Base-by-base conservation (phyloP, 768 basidiomycete species). In the Trametopsis cervina region DNA sequence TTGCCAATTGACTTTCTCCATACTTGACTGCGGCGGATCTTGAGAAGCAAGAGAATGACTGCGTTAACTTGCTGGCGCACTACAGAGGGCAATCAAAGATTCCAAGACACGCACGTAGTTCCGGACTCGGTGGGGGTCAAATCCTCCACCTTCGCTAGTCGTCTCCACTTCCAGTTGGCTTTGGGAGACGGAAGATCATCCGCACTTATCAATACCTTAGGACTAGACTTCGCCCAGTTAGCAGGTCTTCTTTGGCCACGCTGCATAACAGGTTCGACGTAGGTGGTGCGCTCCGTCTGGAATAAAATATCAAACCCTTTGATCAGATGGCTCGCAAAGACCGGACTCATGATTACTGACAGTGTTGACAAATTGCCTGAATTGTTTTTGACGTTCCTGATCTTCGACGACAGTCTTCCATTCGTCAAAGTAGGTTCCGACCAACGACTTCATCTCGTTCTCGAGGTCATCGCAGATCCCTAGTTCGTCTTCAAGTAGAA, bases 391-490 rank as follows among this genome's bases (percentile, higher is more conserved):
- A 27, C 70, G 68, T 4, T 58, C 62, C 6, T 75, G 76, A 50
- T 80, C 75, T 21, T 66, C 53, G 4, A 86, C 78, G 3, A 83
- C 83, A 11, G 64, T 67, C 2, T 73, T 75, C 85, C 86, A 87
- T 63, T 87, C 85, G 59, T 81, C 80, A 43, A 73, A 68, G 59
- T 81, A 88, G 2, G 81, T 78, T 10, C 74, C 73, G 11, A 89
- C 71, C 2, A 87, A 69, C n/a, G 67, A 64, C 18, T 78, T 69
- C 84, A 87, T 87, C 26, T 79, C 69, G 17, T 65, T 68, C 44
- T 87, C 86, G 7, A 89, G 70, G 36, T 85, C 78, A 17, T 64
- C 71, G 56, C 84, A 85, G 49, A 89, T 85, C 1, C 84, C 83
- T 0, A 89, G 73, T 49, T 80, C 75, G 54, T 88, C 85, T 17